phyloP scores from a whole-genome alignment of 2,329 filamentous ascomycete species.

The Aureobasidium pullulans region DNA sequence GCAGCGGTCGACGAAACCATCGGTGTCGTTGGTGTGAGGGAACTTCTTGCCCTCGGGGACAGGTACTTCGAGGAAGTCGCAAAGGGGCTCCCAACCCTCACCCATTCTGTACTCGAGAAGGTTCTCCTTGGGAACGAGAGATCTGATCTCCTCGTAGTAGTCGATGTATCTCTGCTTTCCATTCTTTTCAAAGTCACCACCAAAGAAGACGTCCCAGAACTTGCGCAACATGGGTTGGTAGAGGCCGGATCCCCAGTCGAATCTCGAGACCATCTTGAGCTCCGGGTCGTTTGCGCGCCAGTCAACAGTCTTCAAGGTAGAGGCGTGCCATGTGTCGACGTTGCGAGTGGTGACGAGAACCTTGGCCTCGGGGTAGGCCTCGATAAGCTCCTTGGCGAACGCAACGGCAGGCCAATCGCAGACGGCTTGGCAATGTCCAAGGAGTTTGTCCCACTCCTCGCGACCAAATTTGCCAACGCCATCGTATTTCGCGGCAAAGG shows the following conservation, averaged over 20 bases:
- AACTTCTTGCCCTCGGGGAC: conserved; percentile 42
- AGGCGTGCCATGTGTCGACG: conserved; percentile 56
- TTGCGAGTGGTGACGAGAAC: conserved; percentile 61
- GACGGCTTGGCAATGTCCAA: conserved; percentile 58
- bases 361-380: conserved; percentile 66
- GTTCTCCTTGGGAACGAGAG: conserved; percentile 40
- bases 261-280: conserved; percentile 46
- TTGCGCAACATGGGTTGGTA: conserved; percentile 61
- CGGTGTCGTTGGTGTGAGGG: conserved; percentile 47
- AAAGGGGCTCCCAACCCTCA: conserved; percentile 48
- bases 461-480: conserved; percentile 55
- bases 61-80: conserved; percentile 47
- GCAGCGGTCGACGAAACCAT: conserved; percentile 49
- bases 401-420: conserved; percentile 62
- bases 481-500: conserved; percentile 56
- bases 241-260: conserved; percentile 58
- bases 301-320: conserved; percentile 60
- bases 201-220: conserved; percentile 63
- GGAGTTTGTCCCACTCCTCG: conserved; percentile 61
- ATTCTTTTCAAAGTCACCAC: conserved; percentile 57
- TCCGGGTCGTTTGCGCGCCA: conserved; percentile 60
- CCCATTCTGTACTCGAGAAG: conserved; percentile 48
- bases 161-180: conserved; percentile 57
- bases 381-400: conserved; percentile 62
- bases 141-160: conserved; percentile 48